Evolutionary conservation across 1,284 basidiomycete genomes (phyloP), one percentile per base, ranked within the genome.

Genomic region (Cutaneotrichosporon sp.): DNA sequence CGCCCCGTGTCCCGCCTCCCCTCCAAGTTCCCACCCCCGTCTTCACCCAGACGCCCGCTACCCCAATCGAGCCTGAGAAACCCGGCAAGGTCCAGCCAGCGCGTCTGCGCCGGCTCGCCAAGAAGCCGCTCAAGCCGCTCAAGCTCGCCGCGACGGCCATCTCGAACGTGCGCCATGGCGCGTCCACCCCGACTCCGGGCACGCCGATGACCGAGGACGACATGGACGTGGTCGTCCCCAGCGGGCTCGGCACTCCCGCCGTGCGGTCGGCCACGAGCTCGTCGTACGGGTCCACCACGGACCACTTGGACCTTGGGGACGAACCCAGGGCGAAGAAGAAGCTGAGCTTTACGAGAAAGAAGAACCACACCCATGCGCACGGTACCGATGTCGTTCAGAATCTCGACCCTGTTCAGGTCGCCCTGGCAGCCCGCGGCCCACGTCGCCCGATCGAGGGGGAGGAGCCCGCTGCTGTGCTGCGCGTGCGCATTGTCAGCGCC

Each of bases 401-500:
- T 34, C 37, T 50, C 10, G 61, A 62, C 33, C 64, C 70, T 7
- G 59, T 64, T n/a, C 64, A 68, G 33, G 51, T 70, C 22, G 67
- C 68, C 24, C 42, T 55, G 17, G 64, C 63, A 5, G 64, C 64
- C 5, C 56, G 64, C 37, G 68, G 68, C 3, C 71, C 70, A 2
- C 51, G 65, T 24, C 72, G 73, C 50, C 72, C 71, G 1, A 46
- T 72, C 7, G 71, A 74, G 5, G 67, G 68, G 17, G 74, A 77
- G 46, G 63, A 70, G 37, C 75, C 75, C 0, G 67, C 75, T 4
- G 75, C 69, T 0, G 61, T 62, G 41, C 60, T 78, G 12, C 66
- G 75, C 32, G 72, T 78, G 8, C 63, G 72, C n/a, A 68, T 80
- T 4, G 67, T 77, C 16, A 67, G 70, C 1, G 78, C 75, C 2